Evolutionary conservation across 2,329 filamentous ascomycete genomes (phyloP).

Genomic region (Fusarium beomiforme): DNA sequence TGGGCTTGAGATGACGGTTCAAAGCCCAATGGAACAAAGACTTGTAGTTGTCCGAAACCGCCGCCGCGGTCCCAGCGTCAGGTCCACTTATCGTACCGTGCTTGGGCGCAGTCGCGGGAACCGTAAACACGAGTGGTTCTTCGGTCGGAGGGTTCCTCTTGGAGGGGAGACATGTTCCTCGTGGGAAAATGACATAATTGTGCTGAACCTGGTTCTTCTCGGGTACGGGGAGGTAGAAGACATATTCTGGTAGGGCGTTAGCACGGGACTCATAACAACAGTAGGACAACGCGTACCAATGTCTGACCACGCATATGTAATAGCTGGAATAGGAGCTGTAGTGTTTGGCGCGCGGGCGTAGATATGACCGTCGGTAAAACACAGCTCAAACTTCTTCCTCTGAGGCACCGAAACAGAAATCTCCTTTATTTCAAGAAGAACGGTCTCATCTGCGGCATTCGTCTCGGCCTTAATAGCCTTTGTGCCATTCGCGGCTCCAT

Average conservation of each 20-base stretch:
- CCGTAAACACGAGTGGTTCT: slow-evolving; percentile 73
- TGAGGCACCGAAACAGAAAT: slow-evolving; percentile 74
- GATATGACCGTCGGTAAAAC: slow-evolving; percentile 67
- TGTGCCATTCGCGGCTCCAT: slow-evolving; percentile 33
- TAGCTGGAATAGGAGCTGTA: slow-evolving; percentile 61
- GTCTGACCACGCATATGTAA: slow-evolving; percentile 68
- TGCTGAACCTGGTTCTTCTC: slow-evolving; percentile 73
- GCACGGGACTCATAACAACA: not conserved
- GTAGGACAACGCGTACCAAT: slow-evolving; percentile 60
- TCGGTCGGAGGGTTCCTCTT: slow-evolving; percentile 54
- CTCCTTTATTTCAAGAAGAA: slow-evolving; percentile 70
- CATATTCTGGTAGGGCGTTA: slow-evolving; percentile 58
- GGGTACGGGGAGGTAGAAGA: slow-evolving; percentile 71
- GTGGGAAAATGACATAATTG: slow-evolving; percentile 72
- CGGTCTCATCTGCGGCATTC: slow-evolving; percentile 58
- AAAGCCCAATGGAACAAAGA: slow-evolving; percentile 71
- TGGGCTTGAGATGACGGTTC: slow-evolving; percentile 60
- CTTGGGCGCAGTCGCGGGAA: slow-evolving; percentile 69
- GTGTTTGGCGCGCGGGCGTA: slow-evolving; percentile 66
- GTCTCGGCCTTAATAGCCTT: slow-evolving; percentile 33
- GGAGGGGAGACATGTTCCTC: slow-evolving; percentile 62
- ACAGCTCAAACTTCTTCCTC: slow-evolving; percentile 74
- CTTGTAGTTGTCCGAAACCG: slow-evolving; percentile 68
- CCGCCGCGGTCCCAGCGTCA: slow-evolving; percentile 58
- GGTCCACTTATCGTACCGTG: slow-evolving; percentile 64